phyloP scores from a whole-genome alignment of 2,329 filamentous ascomycete genomes.

The Penicillium corylophilum region DNA sequence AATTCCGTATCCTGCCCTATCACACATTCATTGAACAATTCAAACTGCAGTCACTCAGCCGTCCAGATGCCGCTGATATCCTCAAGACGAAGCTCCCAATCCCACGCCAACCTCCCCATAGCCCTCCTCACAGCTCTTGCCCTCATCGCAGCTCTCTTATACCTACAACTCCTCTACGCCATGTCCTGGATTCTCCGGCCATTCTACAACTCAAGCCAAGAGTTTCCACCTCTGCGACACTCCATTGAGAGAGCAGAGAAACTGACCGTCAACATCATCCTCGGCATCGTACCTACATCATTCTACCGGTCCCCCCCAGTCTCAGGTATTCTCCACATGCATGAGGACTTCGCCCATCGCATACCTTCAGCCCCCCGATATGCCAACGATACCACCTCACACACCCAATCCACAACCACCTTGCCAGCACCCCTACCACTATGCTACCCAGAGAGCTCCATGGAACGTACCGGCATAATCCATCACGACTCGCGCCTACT shows the following conservation, averaged over 20 bases:
- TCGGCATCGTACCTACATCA: slow-evolving; percentile 18
- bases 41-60: background rate
- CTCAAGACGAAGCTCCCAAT: background rate
- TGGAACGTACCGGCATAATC: background rate
- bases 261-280: slow-evolving; percentile 20
- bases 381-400: background rate
- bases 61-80: slow-evolving; percentile 7
- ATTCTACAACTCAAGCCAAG: slow-evolving; percentile 9
- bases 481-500: background rate
- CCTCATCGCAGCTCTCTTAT: slow-evolving; percentile 22
- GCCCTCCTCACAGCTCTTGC: slow-evolving; percentile 13
- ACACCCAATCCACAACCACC: background rate
- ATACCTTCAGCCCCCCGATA: background rate
- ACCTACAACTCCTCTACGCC: slow-evolving; percentile 27
- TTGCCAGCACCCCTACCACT: background rate
- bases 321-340: slow-evolving; percentile 5
- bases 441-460: slow-evolving; percentile 6
- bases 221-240: slow-evolving; percentile 14
- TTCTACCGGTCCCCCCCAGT: slow-evolving; percentile 13
- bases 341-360: background rate
- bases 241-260: slow-evolving; percentile 25
- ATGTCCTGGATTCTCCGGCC: slow-evolving; percentile 17
- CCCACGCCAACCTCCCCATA: slow-evolving; percentile 15
- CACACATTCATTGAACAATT: background rate
- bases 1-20: background rate